Evolutionary conservation across 1,139 yeast genomes (phyloP), one percentile per base, ranked within the genome.

Genomic region (Saccharomycopsis hybrid): DNA sequence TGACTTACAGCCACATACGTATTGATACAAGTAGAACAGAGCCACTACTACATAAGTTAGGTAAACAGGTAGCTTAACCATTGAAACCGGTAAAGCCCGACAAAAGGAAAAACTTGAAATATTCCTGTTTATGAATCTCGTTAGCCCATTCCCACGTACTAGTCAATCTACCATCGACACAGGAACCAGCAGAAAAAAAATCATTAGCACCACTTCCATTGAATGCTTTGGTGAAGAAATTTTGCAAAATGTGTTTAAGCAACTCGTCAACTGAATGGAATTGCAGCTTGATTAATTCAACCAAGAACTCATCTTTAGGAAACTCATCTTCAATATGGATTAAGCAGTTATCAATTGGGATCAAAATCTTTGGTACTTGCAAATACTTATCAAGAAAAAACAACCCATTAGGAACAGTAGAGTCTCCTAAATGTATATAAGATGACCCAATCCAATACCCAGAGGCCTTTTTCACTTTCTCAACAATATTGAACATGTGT

Each of bases 81-180:
- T 84, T 83, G 62, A 83, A 84, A n/a, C 89, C 88, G 18, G 80
- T 73, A 59, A 84, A 84, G 0, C 88, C 87, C 11, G 83, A 70
- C 46, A 84, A 64, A 49, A 83, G 60, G 61, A 83, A 82, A 44
- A 79, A 50, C 48, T 50, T 53, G 43, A 44, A 51, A 60, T 82
- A 83, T 7, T 73, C 71, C 60, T 82, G 82, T 60, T 81, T 81
- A 32, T 80, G 66, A 43, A 83, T 78, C 53, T 74, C 73, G 60
- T 84, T 83, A 48, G 88, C 82, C 74, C 86, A 85, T 59, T 83
- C 84, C 86, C 90, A 84, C 1, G 89, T 86, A 49, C 84, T 77
- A 0, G 92, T 83, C 48, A 84, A 67, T 48, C 90, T 73, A 27
- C 90, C 92, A 62, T 83, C 92, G 52, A 83, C 83, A 65, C 92